A percentile compares a stretch with the other conserved stretches of the same genome.
phyloP scores from a whole-genome alignment of 345 rosid species.

The Citrus hindsii region DNA sequence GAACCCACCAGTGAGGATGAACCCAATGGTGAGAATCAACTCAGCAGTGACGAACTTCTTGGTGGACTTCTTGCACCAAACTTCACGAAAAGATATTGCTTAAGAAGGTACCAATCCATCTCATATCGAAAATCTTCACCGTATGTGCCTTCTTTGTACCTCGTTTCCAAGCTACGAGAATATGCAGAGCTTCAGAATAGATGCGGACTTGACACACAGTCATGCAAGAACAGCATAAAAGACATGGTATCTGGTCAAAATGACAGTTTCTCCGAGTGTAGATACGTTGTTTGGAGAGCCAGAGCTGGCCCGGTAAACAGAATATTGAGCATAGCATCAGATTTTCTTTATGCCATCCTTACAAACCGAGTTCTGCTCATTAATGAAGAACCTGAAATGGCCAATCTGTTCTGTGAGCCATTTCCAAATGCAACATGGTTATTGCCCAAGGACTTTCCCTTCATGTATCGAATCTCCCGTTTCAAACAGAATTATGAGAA shows the following conservation, averaged over 20 bases:
- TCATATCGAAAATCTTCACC: no score
- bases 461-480: not conserved
- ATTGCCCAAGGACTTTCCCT: conserved; percentile 3
- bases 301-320: conserved; percentile 8
- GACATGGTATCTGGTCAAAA: not conserved
- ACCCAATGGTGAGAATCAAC: no score
- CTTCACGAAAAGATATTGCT: not conserved
- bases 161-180: conserved; percentile 5
- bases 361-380: conserved; percentile 16
- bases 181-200: conserved; percentile 1
- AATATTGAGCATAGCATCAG: conserved; percentile 11
- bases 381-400: conserved; percentile 13
- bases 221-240: conserved; percentile 2
- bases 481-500: not conserved
- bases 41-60: no score
- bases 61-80: not conserved
- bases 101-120: no score
- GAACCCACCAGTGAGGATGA: no score
- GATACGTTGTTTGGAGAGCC: not conserved
- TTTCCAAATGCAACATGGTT: conserved; percentile 10
- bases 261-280: not conserved
- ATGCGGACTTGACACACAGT: not conserved
- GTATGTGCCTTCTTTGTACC: no score
- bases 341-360: conserved; percentile 12
- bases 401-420: conserved; percentile 11